Evolutionary conservation across 768 basidiomycete species (phyloP), one percentile per base, ranked within the genome.

Genomic region (Amanita subjunquillea): DNA sequence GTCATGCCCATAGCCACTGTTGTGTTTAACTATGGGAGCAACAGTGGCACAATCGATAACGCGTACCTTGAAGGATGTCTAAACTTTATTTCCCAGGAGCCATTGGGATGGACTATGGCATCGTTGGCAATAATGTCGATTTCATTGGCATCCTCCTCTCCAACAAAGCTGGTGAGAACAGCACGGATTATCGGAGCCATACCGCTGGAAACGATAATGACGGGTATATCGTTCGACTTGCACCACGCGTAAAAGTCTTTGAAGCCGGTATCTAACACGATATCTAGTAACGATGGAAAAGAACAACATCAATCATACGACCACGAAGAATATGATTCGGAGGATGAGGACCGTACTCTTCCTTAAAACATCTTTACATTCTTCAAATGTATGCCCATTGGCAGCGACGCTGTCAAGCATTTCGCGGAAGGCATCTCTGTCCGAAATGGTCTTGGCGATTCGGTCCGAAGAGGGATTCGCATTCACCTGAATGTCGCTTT

Each of bases 61-160:
- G 58, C 69, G 54, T 61, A 87, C 90, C 86, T 89, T 13, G 87
- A 78, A 0, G 93, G 93, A 65, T 97, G 92, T 29, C 92, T 79
- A 68, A 82, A 97, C 62, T 84, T 75, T 63, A 97, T 89, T 51
- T 78, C 75, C 86, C 94, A 93, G 55, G 73, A 76, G 2, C 83
- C 54, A 84, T 79, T 5, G 77, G 70, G 22, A 22, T 13, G 22
- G 45, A 85, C 68, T 12, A 73, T 70, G 40, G 88, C 91, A 57
- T 91, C 86, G 69, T 99, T 99, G n/a, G 94, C 84, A 59, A 99
- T 89, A 62, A 99, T 87, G 54, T 89, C 82, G 50, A 98, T 94
- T 34, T 81, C 74, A 42, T 78, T 70, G 3, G 89, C 83, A 27
- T 79, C 80, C 55, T 84, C 78, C 34, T 80, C 73, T 8, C 87